Conservation (phyloP, 495 filamentous ascomycete genomes). For the Extremus antarcticus region DNA sequence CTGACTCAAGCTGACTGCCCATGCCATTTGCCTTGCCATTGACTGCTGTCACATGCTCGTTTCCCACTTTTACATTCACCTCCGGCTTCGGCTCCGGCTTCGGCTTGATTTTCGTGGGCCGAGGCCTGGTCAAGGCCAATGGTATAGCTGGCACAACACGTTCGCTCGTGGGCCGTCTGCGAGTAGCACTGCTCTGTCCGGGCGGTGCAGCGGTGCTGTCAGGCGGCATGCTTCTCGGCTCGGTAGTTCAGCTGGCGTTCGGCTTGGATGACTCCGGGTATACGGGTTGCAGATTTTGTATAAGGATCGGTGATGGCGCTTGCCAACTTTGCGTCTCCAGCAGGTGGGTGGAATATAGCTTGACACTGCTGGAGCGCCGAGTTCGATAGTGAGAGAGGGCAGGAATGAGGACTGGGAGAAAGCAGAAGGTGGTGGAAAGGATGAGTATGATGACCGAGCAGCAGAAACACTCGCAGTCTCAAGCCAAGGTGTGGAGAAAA, state of each 20-base stretch:
- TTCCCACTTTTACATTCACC: not conserved
- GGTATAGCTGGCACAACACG: slow-evolving; percentile 19
- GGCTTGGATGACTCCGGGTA: not conserved
- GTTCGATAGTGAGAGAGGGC: not conserved
- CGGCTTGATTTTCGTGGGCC: not conserved
- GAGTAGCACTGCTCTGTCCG: not conserved
- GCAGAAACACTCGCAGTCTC: not conserved
- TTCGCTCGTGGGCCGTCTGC: slow-evolving; percentile 5
- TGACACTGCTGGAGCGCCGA: not conserved
- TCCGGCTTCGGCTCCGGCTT: not conserved
- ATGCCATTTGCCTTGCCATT: not conserved
- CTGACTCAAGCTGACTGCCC: not conserved
- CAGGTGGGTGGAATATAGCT: not conserved
- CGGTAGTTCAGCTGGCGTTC: not conserved
- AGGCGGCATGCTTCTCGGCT: slow-evolving; percentile 9
- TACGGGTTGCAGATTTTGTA: not conserved
- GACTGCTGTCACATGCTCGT: not conserved
- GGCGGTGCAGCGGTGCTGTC: slow-evolving; percentile 1
- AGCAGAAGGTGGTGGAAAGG: not conserved
- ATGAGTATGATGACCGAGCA: not conserved
- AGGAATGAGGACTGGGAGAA: not conserved
- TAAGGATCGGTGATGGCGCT: not conserved
- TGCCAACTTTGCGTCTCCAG: not conserved
- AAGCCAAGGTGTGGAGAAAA: not conserved
- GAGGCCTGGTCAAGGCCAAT: slow-evolving; percentile 13